Evolutionary conservation across 2,329 filamentous ascomycete genomes (phyloP).

Genomic region (Cryphonectria japonica): DNA sequence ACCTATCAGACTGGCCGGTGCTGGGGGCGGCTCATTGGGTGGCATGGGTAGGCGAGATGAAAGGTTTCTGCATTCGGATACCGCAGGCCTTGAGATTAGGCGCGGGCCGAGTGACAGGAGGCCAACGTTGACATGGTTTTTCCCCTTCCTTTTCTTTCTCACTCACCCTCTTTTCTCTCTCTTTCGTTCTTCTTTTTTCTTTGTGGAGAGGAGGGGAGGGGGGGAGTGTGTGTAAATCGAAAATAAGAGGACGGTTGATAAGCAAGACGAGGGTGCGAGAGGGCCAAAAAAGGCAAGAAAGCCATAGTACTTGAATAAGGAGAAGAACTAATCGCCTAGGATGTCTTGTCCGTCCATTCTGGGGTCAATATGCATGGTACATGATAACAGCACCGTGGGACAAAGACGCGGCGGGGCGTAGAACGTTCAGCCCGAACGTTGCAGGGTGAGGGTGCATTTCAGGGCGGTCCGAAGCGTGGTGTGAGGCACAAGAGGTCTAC

Average conservation of each 20-base stretch:
- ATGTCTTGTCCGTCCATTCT: neutral
- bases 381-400: neutral
- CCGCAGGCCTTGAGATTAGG: slow-evolving; percentile 1
- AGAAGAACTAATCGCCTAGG: neutral
- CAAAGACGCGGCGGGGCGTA: neutral
- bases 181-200: too few relatives aligned
- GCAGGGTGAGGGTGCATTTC: slow-evolving; percentile 1
- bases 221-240: neutral
- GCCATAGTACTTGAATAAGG: too few relatives aligned
- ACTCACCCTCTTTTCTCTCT: too few relatives aligned
- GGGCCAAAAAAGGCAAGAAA: neutral
- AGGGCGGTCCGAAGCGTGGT: slow-evolving; percentile 13
- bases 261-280: neutral
- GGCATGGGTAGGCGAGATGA: slow-evolving; percentile 16
- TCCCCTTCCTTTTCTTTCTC: too few relatives aligned
- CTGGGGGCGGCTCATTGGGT: neutral
- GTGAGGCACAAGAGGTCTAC: neutral
- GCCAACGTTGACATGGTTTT: neutral
- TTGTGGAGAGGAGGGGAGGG: too few relatives aligned
- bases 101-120: slow-evolving; percentile 5
- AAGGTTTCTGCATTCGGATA: slow-evolving; percentile 8
- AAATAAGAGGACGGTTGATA: neutral
- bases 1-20: slow-evolving; percentile 1
- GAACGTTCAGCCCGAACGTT: neutral
- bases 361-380: neutral